Conservation (phyloP, 139 green algal species). For the Mesotaenium endlicherianum region DNA sequence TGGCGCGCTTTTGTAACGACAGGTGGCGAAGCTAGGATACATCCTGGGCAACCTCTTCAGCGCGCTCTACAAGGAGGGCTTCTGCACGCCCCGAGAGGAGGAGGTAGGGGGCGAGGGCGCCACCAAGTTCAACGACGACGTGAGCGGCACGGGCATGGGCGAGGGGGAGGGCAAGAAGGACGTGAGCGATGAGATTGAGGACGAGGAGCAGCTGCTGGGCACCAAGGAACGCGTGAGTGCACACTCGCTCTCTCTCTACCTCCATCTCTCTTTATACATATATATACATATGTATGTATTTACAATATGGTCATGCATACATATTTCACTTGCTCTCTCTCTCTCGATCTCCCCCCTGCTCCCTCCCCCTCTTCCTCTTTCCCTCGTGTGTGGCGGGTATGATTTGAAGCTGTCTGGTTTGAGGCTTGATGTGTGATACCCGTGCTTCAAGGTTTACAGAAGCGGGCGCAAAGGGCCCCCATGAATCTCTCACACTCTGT, state of each 20-base stretch:
- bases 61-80: constrained; percentile 81
- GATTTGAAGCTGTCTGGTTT: too few relatives aligned
- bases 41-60: constrained; percentile 74
- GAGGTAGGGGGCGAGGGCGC: constrained; percentile 56
- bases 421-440: too few relatives aligned
- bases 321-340: background rate
- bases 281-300: background rate
- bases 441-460: too few relatives aligned
- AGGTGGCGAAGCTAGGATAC: constrained; percentile 78
- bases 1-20: too few relatives aligned
- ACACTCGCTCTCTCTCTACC: background rate
- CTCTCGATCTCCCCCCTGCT: background rate
- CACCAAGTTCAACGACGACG: constrained; percentile 59
- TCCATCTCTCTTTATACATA: background rate
- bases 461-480: too few relatives aligned
- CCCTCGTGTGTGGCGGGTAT: background rate
- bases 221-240: constrained; percentile 60
- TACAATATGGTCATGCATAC: background rate
- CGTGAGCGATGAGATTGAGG: constrained; percentile 88
- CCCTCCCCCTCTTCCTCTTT: background rate
- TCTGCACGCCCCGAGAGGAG: constrained; percentile 71
- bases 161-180: constrained; percentile 83
- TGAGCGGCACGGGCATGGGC: constrained; percentile 80
- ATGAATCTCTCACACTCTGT: too few relatives aligned
- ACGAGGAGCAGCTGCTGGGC: constrained; percentile 94